Conservation (phyloP, 2,329 filamentous ascomycete species). For the Plenodomus biglobosus region DNA sequence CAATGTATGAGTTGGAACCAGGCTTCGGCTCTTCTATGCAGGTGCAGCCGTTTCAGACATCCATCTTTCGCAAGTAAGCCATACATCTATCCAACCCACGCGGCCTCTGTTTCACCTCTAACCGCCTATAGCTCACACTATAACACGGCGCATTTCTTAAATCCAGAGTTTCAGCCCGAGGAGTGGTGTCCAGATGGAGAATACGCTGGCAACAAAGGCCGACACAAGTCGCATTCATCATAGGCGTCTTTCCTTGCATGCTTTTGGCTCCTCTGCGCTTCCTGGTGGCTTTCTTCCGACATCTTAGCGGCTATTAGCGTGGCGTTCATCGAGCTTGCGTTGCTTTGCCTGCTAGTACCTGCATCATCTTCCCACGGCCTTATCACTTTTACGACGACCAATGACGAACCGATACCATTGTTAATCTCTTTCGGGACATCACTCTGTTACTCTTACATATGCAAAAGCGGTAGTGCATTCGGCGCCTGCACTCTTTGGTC, state of each 20-base stretch:
- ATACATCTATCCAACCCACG: neutral
- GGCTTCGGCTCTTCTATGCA: slow-evolving; percentile 44
- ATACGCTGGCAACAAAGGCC: slow-evolving; percentile 44
- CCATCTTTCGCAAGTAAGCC: slow-evolving; percentile 53
- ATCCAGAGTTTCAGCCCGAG: slow-evolving; percentile 56
- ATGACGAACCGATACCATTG: slow-evolving; percentile 40
- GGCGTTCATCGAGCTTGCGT: slow-evolving; percentile 40
- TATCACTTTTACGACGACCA: slow-evolving; percentile 28
- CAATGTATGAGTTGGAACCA: slow-evolving; percentile 49
- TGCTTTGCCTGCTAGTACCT: slow-evolving; percentile 29
- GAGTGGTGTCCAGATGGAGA: slow-evolving; percentile 55
- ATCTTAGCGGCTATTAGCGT: slow-evolving; percentile 43
- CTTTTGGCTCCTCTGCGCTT: slow-evolving; percentile 21
- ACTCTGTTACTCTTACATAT: slow-evolving; percentile 31
- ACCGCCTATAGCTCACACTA: slow-evolving; percentile 48
- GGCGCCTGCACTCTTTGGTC: slow-evolving; percentile 16
- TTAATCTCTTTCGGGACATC: slow-evolving; percentile 38
- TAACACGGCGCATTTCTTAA: slow-evolving; percentile 56
- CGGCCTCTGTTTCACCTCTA: slow-evolving; percentile 14
- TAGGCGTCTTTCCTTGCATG: slow-evolving; percentile 21
- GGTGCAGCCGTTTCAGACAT: slow-evolving; percentile 51
- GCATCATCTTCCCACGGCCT: slow-evolving; percentile 35
- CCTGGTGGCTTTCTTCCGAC: slow-evolving; percentile 33
- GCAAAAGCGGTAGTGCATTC: slow-evolving; percentile 31
- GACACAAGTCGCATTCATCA: slow-evolving; percentile 43